Evolutionary conservation across 2,329 filamentous ascomycete genomes (phyloP), one percentile per base, ranked within the genome.

Genomic region (Colletotrichum siamense): DNA sequence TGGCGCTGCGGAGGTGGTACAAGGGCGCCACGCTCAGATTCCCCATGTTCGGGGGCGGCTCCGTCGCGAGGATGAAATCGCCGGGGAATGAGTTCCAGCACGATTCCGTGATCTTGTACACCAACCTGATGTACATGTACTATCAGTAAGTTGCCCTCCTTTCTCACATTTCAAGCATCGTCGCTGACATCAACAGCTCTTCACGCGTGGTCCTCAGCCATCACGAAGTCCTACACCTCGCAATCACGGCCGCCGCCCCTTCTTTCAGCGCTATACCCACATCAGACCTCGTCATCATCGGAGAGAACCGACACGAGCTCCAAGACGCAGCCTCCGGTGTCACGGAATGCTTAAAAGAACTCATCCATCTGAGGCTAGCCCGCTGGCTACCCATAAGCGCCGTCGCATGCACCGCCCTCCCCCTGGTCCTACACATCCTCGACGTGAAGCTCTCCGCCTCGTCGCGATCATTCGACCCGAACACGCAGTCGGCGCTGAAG

Each of bases 101-200:
- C 70, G 85, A 88, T 71, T 87, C 87, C 1, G 83, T 87, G 13
- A 84, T 87, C 12, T 71, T 88, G 44, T 88, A 88, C 79, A 87
- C 86, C 6, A 88, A 88, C 57, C 79, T 89, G 77, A 87, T 89
- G 79, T 88, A 87, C 75, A 89, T 90, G 85, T 88, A 89, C 72
- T 90, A 89, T 76, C 84, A 89, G 87, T 90, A 82, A 78, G 87
- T 81, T 2, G 18, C 3, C 6, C 0, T 13, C 3, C 9, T 1
- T 15, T 28, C 6, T 44, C 49, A 36, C 0, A 1, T 22, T 6
- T n/a, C 26, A 7, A n/a, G 8, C 6, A 24, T 8, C 26, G 8
- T 13, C 36, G 15, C 74, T 74, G 9, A 78, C 39, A 81, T 66
- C n/a, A 6, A 39, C 74, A 89, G 87, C 75, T 85, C 87, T 6